Conservation (phyloP, 441 rosid species). For the Gossypium aridum region DNA sequence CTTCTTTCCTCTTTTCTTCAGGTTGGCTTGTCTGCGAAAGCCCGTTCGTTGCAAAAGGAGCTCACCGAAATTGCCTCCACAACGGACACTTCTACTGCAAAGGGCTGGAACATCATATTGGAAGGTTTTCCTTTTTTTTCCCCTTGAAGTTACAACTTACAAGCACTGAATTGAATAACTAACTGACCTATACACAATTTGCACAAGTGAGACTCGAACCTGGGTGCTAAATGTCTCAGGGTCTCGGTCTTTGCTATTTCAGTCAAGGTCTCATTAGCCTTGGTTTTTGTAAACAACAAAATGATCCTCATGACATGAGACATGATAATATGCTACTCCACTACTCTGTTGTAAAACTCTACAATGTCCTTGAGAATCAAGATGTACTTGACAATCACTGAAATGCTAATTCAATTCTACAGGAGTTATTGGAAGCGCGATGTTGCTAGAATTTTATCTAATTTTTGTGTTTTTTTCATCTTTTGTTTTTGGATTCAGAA, state of each 20-base stretch:
- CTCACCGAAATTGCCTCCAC: conserved; percentile 4
- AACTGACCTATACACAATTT: no score
- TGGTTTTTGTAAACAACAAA: neutral
- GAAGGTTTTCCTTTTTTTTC: neutral
- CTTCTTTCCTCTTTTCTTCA: neutral
- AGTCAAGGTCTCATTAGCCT: neutral
- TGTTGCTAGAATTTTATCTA: neutral
- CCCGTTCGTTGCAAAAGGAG: conserved; percentile 1
- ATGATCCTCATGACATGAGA: neutral
- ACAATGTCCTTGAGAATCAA: neutral
- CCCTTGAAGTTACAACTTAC: no score
- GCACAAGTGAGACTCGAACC: no score
- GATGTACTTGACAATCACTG: neutral
- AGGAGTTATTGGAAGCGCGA: neutral
- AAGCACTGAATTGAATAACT: no score
- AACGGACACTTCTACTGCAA: neutral
- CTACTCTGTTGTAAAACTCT: neutral
- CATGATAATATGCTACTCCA: neutral
- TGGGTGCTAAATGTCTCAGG: no score
- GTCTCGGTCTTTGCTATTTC: no score
- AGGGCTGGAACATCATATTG: neutral
- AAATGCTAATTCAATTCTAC: neutral
- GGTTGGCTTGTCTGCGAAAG: conserved; percentile 9
- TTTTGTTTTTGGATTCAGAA: conserved; percentile 1
- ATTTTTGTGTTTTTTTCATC: neutral